Base-by-base conservation (phyloP, 768 basidiomycete species). In the Tylopilus sp. region DNA sequence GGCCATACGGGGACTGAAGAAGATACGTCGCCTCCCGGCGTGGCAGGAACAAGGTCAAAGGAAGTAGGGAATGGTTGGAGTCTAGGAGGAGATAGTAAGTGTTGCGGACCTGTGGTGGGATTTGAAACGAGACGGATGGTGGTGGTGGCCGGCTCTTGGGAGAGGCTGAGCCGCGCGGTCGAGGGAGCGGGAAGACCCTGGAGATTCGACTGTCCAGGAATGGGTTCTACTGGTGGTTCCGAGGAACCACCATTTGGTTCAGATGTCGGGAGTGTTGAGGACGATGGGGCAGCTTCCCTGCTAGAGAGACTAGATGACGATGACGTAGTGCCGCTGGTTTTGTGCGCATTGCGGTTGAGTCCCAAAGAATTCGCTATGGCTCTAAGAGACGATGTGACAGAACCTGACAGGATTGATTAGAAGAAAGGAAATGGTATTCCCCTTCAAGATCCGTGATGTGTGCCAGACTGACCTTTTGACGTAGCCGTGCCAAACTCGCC, bases 321-420 rank as follows among this genome's bases (percentile, higher is more conserved):
- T 10, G 71, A 67, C 11, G 56, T 38, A 0, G 54, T 50, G 25
- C 25, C 44, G 17, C 30, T 40, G 30, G 43, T 41, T 47, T 64
- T 61, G 25, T 56, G 52, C 25, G 23, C 25, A 31, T 70, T 64
- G 25, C 82, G 82, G 66, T 83, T 88, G 59, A 90, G 75, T 36
- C 86, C 85, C 25, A 89, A 73, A 12, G 89, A 88, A 38, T 73
- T 83, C n/a, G 86, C 90, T 38, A 92, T 72, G 0, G 85, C 82
- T 64, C 77, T 85, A 55, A 93, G 77, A 33, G 90, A 91, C 1
- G 88, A 88, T 40, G 75, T 72, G 15, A 90, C 79, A n/a, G 80
- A 76, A 33, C 73, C 81, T 86, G 65, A 30, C 54, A 54, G 44
- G 31, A 21, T 36, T 15, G 22, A 45, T 58, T 36, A 52, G 44